Conservation (phyloP, 2,329 filamentous ascomycete species). For the Teratosphaeria destructans region DNA sequence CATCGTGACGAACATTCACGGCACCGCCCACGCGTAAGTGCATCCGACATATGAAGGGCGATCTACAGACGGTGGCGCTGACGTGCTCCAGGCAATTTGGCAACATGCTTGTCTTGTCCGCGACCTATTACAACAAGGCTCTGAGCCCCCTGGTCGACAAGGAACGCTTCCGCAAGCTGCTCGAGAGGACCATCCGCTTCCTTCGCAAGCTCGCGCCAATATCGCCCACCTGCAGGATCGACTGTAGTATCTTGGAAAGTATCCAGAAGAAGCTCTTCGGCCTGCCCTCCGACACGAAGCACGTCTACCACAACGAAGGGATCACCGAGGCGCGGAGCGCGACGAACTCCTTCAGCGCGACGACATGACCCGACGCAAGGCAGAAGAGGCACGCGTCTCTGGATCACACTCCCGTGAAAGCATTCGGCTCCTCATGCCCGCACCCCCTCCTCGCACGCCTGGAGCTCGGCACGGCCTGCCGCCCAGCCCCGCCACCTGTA, state of each 20-base stretch:
- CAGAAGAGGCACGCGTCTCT: not conserved
- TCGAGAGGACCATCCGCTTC: slow-evolving; percentile 66
- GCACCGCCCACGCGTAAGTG: slow-evolving; percentile 86
- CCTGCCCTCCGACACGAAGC: slow-evolving; percentile 3
- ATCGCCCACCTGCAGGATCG: slow-evolving; percentile 62
- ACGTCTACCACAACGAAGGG: slow-evolving; percentile 17
- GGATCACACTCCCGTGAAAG: not conserved
- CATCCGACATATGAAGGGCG: slow-evolving; percentile 16
- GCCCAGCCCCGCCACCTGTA: too few relatives aligned
- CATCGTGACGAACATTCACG: slow-evolving; percentile 92
- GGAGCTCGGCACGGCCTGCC: too few relatives aligned
- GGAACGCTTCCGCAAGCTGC: slow-evolving; percentile 48
- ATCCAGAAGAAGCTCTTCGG: slow-evolving; percentile 31
- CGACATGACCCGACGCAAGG: not conserved
- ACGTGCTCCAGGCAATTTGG: slow-evolving; percentile 74
- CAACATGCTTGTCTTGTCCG: slow-evolving; percentile 82
- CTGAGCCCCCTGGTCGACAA: slow-evolving; percentile 50
- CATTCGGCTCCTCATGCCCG: not conserved
- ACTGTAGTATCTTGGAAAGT: slow-evolving; percentile 60
- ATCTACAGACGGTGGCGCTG: not conserved
- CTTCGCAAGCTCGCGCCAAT: slow-evolving; percentile 59
- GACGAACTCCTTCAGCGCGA: slow-evolving; percentile 12
- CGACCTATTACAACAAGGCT: slow-evolving; percentile 53
- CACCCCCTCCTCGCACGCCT: too few relatives aligned
- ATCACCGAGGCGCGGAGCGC: slow-evolving; percentile 10